These are phyloP conservation scores for Podospora pseudopauciseta DNA, from an alignment of 495 filamentous ascomycete species.

Conservation along the genomic window DNA sequence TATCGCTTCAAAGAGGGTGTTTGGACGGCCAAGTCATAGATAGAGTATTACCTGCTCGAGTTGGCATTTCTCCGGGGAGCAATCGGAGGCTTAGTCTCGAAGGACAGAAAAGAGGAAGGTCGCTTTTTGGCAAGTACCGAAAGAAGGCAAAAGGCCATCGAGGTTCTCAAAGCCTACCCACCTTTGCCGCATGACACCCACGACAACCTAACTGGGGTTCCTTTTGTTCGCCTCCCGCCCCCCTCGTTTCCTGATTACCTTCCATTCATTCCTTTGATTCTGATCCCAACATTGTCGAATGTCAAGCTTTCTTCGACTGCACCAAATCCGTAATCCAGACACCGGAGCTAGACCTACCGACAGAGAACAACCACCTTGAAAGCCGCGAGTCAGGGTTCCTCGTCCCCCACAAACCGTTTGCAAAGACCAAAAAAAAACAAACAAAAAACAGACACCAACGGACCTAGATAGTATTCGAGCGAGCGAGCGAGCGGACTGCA, in stretches of 20 bases:
- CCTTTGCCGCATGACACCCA: not conserved
- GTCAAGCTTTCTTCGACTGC: not conserved
- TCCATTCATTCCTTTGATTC: not conserved
- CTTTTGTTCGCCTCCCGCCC: not conserved
- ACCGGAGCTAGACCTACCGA: not conserved
- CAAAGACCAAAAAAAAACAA: not conserved
- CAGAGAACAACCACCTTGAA: not conserved
- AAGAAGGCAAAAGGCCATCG: conserved; percentile 5
- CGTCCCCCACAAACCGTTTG: not conserved
- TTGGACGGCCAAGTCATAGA: not conserved
- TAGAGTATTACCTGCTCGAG: not conserved
- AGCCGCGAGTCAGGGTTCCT: conserved; percentile 1
- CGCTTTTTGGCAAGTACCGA: not conserved
- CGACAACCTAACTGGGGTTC: not conserved
- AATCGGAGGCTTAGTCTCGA: not conserved
- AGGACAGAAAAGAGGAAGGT: not conserved
- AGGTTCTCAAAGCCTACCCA: conserved; percentile 10
- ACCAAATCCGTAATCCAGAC: not conserved
- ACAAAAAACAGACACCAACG: not conserved
- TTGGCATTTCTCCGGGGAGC: not conserved
- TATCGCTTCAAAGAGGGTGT: not conserved
- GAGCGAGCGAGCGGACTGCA: not conserved
- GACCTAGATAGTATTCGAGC: not conserved
- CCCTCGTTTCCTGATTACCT: not conserved
- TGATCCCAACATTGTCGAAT: not conserved